phyloP scores from a whole-genome alignment of 306 rosid species.

The Lablab purpureus region DNA sequence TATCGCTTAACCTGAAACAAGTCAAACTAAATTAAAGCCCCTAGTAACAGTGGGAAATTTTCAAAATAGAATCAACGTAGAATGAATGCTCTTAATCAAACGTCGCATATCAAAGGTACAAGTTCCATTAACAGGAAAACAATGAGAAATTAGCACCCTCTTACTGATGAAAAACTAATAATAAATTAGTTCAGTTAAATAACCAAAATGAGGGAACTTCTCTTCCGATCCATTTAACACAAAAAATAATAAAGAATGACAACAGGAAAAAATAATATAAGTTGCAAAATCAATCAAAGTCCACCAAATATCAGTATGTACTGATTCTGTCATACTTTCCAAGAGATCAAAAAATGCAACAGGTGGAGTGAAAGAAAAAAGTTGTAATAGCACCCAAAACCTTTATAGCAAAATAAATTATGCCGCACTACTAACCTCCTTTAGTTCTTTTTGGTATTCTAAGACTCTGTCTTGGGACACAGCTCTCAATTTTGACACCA shows the following conservation, averaged over 20 bases:
- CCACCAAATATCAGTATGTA: not conserved
- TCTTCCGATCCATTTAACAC: not conserved
- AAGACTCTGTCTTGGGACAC: conserved; percentile 64
- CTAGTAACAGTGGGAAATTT: not conserved
- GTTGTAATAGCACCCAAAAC: conserved; percentile 4
- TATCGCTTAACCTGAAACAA: conserved; percentile 78
- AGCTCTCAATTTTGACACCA: conserved; percentile 71
- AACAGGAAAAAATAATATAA: not conserved
- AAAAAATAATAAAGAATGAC: not conserved
- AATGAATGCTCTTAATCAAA: conserved; percentile 17
- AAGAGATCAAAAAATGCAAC: conserved; percentile 36
- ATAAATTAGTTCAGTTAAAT: not conserved
- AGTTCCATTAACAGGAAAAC: conserved; percentile 30
- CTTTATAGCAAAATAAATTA: not conserved
- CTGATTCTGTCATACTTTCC: conserved; percentile 11
- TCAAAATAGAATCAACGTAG: conserved; percentile 3
- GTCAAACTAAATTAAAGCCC: conserved; percentile 21
- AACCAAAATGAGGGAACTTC: not conserved
- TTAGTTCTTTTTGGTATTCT: conserved; percentile 81
- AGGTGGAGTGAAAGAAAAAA: conserved; percentile 1
- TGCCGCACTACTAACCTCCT: conserved; percentile 66
- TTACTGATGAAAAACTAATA: not conserved
- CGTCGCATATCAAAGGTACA: not conserved
- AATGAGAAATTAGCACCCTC: conserved; percentile 10
- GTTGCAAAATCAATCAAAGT: not conserved